These are phyloP conservation scores for Picochlorum sp. DNA, from an alignment of 139 green algal species.

Conservation along the genomic window DNA sequence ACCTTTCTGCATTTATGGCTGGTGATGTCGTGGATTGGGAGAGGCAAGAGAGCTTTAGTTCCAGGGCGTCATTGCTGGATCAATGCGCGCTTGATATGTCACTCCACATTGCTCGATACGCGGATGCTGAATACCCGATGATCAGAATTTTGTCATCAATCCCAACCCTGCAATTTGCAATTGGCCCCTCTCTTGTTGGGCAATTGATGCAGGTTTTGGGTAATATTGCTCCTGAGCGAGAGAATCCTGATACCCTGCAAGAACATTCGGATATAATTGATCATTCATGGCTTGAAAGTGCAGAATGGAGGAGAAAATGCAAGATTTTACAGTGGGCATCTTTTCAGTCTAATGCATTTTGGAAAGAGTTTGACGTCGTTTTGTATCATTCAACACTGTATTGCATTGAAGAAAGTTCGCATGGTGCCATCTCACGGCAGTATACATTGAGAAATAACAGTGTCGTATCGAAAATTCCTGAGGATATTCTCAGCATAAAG, in stretches of 20 bases:
- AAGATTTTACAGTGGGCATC: neutral
- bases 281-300: neutral
- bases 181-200: conserved; percentile 49
- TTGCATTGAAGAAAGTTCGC: neutral
- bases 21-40: conserved; percentile 36
- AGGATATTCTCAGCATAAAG: neutral
- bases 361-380: neutral
- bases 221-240: neutral
- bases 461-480: neutral
- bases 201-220: conserved; percentile 48
- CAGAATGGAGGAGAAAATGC: neutral
- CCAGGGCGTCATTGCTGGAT: conserved; percentile 48
- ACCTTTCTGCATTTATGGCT: conserved; percentile 59
- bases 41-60: neutral
- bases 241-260: too few relatives aligned
- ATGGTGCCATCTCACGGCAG: neutral
- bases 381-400: neutral
- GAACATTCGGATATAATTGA: too few relatives aligned
- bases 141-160: conserved; percentile 42
- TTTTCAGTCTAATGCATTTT: neutral
- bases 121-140: conserved; percentile 32
- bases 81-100: conserved; percentile 35
- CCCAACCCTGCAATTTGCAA: conserved; percentile 54
- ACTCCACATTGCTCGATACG: conserved; percentile 32
- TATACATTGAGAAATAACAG: conserved; percentile 19